Percentiles rank a stretch among this genome's conserved stretches.
Evolutionary conservation across 371 early-diverging fungal genomes (phyloP).

Genomic region (Mycotypha africana): DNA sequence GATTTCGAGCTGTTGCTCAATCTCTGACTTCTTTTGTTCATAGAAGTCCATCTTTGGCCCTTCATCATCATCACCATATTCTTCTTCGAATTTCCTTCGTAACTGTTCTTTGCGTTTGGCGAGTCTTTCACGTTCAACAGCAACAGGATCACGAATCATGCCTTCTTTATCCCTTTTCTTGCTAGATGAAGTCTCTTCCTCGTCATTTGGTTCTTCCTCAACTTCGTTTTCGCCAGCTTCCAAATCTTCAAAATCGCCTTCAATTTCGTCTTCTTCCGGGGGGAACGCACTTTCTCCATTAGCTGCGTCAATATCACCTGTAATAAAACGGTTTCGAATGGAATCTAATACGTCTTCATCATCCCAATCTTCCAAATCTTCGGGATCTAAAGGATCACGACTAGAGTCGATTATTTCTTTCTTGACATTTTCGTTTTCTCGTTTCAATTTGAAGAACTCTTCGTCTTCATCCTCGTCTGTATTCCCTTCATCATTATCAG

Average conservation of each 20-base stretch:
- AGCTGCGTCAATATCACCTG: conserved; percentile 54
- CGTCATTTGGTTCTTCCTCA: conserved; percentile 33
- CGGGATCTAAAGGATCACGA: conserved; percentile 50
- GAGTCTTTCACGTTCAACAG: conserved; percentile 57
- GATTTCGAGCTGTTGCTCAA: conserved; percentile 72
- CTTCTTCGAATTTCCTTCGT: conserved; percentile 87
- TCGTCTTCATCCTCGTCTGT: conserved; percentile 55
- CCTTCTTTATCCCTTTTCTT: conserved; percentile 22
- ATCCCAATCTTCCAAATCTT: conserved; percentile 64
- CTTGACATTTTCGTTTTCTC: conserved; percentile 20
- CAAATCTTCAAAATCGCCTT: conserved; percentile 92
- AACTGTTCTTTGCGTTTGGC: conserved; percentile 85
- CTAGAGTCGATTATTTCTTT: conserved; percentile 62
- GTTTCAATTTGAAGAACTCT: conserved; percentile 63
- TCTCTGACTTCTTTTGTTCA: conserved; percentile 83
- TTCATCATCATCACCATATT: conserved; percentile 78
- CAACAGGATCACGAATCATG: conserved; percentile 31
- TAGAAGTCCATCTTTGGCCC: conserved; percentile 71
- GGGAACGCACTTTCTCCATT: conserved; percentile 32
- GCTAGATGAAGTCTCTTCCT: conserved; percentile 17
- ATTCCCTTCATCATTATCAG: conserved; percentile 29
- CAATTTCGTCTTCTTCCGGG: conserved; percentile 54
- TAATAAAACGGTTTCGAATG: conserved; percentile 79
- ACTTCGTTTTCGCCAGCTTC: conserved; percentile 47
- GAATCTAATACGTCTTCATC: conserved; percentile 69